These are phyloP conservation scores for Ocimum tenuiflorum DNA, from an alignment of 257 asterid genomes.

Conservation along the genomic window DNA sequence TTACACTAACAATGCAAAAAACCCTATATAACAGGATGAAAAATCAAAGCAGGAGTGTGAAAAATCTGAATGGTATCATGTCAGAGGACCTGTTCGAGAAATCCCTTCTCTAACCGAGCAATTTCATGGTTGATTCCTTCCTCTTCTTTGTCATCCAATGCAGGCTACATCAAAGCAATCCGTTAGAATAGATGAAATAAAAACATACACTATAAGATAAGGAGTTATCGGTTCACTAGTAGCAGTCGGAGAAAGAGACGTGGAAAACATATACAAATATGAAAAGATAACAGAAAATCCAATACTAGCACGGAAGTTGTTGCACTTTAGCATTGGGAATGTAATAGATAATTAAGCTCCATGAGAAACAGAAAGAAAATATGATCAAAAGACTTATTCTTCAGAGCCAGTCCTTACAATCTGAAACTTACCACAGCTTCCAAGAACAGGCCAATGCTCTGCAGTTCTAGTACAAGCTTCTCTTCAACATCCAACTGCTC, in stretches of 20 bases:
- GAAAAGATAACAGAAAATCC: too few relatives aligned
- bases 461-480: conserved; percentile 67
- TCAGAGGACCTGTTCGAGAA: conserved; percentile 58
- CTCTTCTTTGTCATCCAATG: conserved; percentile 79
- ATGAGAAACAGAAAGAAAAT: not conserved
- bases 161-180: conserved; percentile 52
- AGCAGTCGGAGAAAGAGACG: too few relatives aligned
- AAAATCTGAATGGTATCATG: not conserved
- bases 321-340: conserved; percentile 10
- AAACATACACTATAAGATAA: not conserved
- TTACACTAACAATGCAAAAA: not conserved
- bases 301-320: not conserved
- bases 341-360: conserved; percentile 15
- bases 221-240: too few relatives aligned
- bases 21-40: not conserved
- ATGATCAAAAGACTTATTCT: not conserved
- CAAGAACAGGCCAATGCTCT: conserved; percentile 61
- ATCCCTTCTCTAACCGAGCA: conserved; percentile 51
- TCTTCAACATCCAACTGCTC: conserved; percentile 69
- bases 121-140: conserved; percentile 56
- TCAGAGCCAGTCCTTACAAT: conserved; percentile 4
- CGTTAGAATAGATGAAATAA: not conserved
- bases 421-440: conserved; percentile 75
- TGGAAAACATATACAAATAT: too few relatives aligned
- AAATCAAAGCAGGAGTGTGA: not conserved